Percentiles rank a stretch among this genome's conserved stretches.
Conservation (phyloP, 768 basidiomycete genomes). For the Amanita phalloides region DNA sequence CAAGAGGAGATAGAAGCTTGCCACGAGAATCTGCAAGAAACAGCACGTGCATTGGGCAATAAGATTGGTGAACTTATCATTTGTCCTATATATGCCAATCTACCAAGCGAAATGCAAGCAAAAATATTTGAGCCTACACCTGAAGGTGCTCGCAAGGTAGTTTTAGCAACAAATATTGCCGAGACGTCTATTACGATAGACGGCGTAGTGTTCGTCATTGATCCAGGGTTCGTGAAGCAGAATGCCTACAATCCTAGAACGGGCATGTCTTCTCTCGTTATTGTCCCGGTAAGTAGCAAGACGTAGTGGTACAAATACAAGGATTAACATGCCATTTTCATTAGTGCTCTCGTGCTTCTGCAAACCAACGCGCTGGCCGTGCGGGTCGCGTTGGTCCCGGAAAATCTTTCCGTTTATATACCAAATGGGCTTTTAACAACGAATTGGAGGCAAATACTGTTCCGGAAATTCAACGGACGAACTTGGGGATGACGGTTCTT, state of each 20-base stretch:
- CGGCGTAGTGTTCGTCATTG: conserved; percentile 98
- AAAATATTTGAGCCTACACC: conserved; percentile 99
- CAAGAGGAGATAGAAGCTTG: conserved; percentile 99
- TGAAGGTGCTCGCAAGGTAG: conserved; percentile 92
- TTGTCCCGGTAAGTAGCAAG: conserved; percentile 70
- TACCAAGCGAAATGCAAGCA: conserved; percentile 99
- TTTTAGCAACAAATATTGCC: conserved; percentile 98
- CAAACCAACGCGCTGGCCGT: conserved; percentile 93
- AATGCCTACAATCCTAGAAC: conserved; percentile 98
- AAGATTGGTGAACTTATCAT: conserved; percentile 91
- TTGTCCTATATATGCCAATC: conserved; percentile 96
- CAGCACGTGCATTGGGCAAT: conserved; percentile 88
- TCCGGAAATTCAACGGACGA: conserved; percentile 98
- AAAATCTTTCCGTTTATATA: conserved; percentile 96
- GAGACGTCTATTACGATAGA: conserved; percentile 99
- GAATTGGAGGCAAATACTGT: conserved; percentile 96
- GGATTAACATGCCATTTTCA: not conserved
- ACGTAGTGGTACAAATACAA: not conserved
- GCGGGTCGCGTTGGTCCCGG: conserved; percentile 98
- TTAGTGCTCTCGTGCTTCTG: conserved; percentile 93
- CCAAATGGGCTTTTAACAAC: conserved; percentile 95
- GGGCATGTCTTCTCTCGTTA: conserved; percentile 94
- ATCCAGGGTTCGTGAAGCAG: conserved; percentile 98
- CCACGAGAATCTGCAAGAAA: conserved; percentile 93
- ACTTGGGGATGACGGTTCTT: conserved; percentile 90